Base-by-base conservation (phyloP, 2,329 filamentous ascomycete genomes). In the Trichoderma endophyticum region DNA sequence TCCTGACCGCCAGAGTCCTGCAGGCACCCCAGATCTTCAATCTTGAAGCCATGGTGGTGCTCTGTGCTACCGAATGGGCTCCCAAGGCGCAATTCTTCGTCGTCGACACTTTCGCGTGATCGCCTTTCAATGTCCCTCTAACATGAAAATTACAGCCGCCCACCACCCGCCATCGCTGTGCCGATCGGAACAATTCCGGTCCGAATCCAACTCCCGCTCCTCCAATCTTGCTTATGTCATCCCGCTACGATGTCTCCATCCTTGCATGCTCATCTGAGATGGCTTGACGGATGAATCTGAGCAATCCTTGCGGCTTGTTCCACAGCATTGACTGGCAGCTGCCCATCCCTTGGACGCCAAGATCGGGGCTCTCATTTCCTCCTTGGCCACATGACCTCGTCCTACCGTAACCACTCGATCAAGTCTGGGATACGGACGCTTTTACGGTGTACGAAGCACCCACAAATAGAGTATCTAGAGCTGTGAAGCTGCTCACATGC, bases 11-110 rank as follows among this genome's bases (percentile, higher is more conserved):
- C 64, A 82, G 75, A 76, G 77, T 75, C 77, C 79, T 78, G 71
- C 80, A 81, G 74, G 77, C 80, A 48, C 78, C 78, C 80, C 78
- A 81, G 71, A 81, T 73, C 72, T 77, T 77, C 72, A 78, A 75
- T 76, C 77, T 77, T 71, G 80, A 75, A 78, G 79, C 77, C 80
- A 81, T 81, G 75, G 68, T 76, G 75, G 75, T 77, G 66, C 74
- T 72, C 65, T 65, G 48, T 43, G 63, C 48, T 34, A 57, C 68
- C 60, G 57, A 67, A n/a, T 54, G 62, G 62, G 24, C 56, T 63
- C 30, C n/a, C 48, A 59, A 56, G 70, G 68, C 72, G 32, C 68
- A 71, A 71, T 73, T 67, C 62, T 60, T 69, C 34, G 39, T 68
- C 70, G 24, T 62, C n/a, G 61, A 43, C 60, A 56, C 60, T 65